Conservation (phyloP, 116 monocot species). For the Papilionanthe hybrid region DNA sequence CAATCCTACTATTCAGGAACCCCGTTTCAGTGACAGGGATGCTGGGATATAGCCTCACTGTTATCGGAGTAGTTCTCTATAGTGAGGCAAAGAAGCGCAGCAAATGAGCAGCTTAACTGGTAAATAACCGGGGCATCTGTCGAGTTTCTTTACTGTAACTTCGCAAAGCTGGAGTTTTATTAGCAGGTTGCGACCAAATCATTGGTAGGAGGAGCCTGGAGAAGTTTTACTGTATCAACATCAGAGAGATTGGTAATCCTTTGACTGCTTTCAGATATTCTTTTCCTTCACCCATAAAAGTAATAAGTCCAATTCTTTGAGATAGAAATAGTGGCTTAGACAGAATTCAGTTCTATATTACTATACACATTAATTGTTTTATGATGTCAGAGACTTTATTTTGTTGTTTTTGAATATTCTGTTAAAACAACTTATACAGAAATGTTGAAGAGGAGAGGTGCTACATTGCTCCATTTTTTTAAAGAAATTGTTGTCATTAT, state of each 20-base stretch:
- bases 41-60: slow-evolving; percentile 70
- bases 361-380: neutral
- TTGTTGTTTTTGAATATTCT: neutral
- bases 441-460: neutral
- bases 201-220: neutral
- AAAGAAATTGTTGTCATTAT: neutral
- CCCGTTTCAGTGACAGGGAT: slow-evolving; percentile 79
- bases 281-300: neutral
- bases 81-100: slow-evolving; percentile 75
- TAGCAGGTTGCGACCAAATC: neutral
- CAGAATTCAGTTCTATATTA: neutral
- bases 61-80: slow-evolving; percentile 65
- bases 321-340: neutral
- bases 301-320: slow-evolving; percentile 1
- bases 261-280: neutral
- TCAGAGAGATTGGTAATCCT: neutral
- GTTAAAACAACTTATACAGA: neutral
- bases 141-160: neutral
- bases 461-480: neutral
- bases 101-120: slow-evolving; percentile 24
- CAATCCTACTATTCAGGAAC: slow-evolving; percentile 74
- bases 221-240: slow-evolving; percentile 2
- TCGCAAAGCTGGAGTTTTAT: neutral
- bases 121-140: neutral
- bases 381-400: neutral